Conservation (phyloP, 2,329 filamentous ascomycete genomes). For the Elsinoe arachidis region DNA sequence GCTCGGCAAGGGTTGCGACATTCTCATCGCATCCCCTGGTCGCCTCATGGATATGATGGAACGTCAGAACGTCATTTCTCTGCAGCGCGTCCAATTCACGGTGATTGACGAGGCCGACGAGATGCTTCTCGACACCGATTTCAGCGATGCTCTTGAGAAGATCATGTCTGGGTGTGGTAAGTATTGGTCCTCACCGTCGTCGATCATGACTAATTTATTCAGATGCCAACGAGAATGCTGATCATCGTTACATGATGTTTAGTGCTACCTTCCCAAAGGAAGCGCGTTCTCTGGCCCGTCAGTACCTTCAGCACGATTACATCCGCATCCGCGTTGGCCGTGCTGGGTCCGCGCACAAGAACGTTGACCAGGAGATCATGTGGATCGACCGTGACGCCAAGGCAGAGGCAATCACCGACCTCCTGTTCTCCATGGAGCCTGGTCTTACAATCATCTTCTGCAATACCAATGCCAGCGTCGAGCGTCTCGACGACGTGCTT, state of each 20-base stretch:
- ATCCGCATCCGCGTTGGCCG: constrained; percentile 80
- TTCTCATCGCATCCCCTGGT: constrained; percentile 81
- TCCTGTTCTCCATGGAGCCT: constrained; percentile 62
- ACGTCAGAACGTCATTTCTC: constrained; percentile 57
- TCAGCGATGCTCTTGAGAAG: constrained; percentile 64
- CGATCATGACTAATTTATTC: constrained; percentile 12
- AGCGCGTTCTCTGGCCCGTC: constrained; percentile 65
- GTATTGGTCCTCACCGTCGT: constrained; percentile 24
- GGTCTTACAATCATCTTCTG: constrained; percentile 83
- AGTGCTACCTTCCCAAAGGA: constrained; percentile 86
- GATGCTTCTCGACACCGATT: constrained; percentile 66
- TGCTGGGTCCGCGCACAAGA: constrained; percentile 70
- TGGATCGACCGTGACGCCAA: constrained; percentile 59
- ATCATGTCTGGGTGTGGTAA: constrained; percentile 76
- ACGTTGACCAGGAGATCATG: constrained; percentile 71
- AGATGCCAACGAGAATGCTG: constrained; percentile 67
- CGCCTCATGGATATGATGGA: constrained; percentile 78
- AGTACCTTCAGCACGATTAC: constrained; percentile 65
- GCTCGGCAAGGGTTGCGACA: constrained; percentile 74
- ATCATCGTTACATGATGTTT: constrained; percentile 70
- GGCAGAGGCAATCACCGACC: constrained; percentile 59
- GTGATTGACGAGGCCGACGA: constrained; percentile 95
- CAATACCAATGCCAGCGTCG: constrained; percentile 68
- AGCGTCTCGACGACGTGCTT: constrained; percentile 78
- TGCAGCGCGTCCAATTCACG: constrained; percentile 64